A percentile compares a stretch with the other conserved stretches of the same genome.
Evolutionary conservation across 192 early-diverging fungal genomes (phyloP).

Genomic region (Umbelopsis isabellina): DNA sequence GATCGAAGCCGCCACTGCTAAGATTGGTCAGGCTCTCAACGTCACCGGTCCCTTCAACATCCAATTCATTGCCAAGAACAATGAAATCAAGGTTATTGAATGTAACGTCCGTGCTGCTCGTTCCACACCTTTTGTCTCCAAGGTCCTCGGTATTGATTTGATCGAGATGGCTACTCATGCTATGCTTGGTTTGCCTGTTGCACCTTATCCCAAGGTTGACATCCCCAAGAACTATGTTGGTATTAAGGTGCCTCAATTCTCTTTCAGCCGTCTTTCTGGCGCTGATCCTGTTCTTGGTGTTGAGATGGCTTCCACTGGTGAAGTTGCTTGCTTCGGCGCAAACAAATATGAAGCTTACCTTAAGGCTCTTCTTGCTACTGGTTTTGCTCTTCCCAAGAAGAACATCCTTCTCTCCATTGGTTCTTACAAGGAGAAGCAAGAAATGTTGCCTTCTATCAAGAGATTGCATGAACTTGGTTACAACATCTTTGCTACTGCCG

Average conservation of each 20-base stretch:
- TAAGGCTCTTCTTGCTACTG: conserved; percentile 92
- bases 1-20: conserved; percentile 89
- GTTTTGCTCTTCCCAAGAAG: conserved; percentile 91
- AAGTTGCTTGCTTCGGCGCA: conserved; percentile 97
- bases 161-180: conserved; percentile 97
- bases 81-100: conserved; percentile 99
- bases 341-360: conserved; percentile 99
- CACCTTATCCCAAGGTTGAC: conserved; percentile 76
- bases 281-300: conserved; percentile 98
- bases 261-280: conserved; percentile 91
- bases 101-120: conserved; percentile 97
- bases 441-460: conserved; percentile 90
- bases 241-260: conserved; percentile 98
- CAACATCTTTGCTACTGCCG: conserved; percentile 93
- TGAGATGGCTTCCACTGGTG: conserved; percentile 99
- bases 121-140: conserved; percentile 98
- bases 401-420: conserved; percentile 97
- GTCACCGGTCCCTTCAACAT: conserved; percentile 99
- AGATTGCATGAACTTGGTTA: conserved; percentile 85
- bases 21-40: conserved; percentile 91
- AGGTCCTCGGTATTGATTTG: conserved; percentile 92
- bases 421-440: conserved; percentile 97
- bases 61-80: conserved; percentile 99
- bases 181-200: conserved; percentile 84
- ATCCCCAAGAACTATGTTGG: conserved; percentile 84